Evolutionary conservation across 2,329 filamentous ascomycete species (phyloP).

Genomic region (Thielaviopsis populi): DNA sequence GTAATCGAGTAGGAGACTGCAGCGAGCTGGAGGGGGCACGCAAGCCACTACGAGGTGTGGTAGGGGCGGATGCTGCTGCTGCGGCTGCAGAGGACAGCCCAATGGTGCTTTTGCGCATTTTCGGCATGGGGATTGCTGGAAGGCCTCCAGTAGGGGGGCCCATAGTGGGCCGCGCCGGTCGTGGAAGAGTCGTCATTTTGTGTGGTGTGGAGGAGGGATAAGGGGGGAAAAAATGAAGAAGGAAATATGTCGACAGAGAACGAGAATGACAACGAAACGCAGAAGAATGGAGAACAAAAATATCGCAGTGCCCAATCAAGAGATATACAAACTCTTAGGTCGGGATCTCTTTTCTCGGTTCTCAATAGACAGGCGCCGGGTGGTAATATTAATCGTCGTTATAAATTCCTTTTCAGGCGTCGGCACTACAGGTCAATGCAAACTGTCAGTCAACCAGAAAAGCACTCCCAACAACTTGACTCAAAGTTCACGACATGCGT

Average conservation of each 20-base stretch:
- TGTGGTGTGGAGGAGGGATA: conserved; percentile 13
- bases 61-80: conserved; percentile 29
- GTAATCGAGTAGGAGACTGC: conserved; percentile 37
- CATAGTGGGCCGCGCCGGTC: conserved; percentile 50
- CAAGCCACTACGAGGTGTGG: conserved; percentile 41
- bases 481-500: background rate
- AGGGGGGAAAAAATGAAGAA: background rate
- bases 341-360: background rate
- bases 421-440: background rate
- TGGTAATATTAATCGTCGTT: conserved; percentile 1
- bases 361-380: background rate
- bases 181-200: conserved; percentile 47
- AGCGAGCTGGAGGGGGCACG: conserved; percentile 43
- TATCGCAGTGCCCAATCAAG: background rate
- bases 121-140: conserved; percentile 58
- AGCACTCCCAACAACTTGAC: background rate
- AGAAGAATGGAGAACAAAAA: conserved; percentile 3
- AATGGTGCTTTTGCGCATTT: conserved; percentile 53
- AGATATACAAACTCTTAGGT: background rate
- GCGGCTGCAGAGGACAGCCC: conserved; percentile 26
- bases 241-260: background rate
- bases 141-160: conserved; percentile 58
- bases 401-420: background rate
- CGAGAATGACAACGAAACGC: background rate
- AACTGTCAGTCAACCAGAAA: background rate